Conservation (phyloP, 1,139 yeast genomes). For the Candida pseudoviswanathii region DNA sequence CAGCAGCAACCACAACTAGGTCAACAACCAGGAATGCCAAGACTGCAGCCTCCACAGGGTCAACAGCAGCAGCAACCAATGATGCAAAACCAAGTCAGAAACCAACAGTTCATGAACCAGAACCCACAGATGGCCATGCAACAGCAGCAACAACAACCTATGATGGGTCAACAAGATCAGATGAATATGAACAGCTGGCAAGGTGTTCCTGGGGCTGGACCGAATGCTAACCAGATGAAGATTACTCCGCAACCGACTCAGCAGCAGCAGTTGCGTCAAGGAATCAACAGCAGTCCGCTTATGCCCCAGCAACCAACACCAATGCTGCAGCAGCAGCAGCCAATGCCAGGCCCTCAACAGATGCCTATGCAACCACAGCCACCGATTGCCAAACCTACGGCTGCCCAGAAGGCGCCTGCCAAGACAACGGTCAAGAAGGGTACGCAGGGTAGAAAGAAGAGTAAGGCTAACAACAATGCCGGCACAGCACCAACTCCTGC, state of each 20-base stretch:
- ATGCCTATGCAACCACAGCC: constrained; percentile 17
- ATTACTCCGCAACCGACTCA: constrained; percentile 17
- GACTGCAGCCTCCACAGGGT: constrained; percentile 4
- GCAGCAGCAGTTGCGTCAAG: constrained; percentile 15
- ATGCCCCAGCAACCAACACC: constrained; percentile 27
- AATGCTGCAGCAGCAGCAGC: constrained; percentile 17
- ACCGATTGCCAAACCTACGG: constrained; percentile 17
- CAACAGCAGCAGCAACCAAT: constrained; percentile 10
- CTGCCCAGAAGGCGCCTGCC: constrained; percentile 15
- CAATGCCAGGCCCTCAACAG: constrained; percentile 15
- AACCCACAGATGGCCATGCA: constrained; percentile 15
- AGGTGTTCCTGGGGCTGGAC: constrained; percentile 4
- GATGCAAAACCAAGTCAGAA: constrained; percentile 20
- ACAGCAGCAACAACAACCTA: constrained; percentile 14
- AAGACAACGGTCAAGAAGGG: constrained; percentile 5
- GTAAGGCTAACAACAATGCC: constrained; percentile 27
- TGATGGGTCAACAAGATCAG: constrained; percentile 4
- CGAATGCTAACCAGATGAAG: constrained; percentile 8
- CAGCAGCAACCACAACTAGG: constrained; percentile 8
- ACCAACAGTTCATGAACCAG: constrained; percentile 21
- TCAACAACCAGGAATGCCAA: constrained; percentile 5
- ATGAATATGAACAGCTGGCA: constrained; percentile 4
- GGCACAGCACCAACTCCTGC: constrained; percentile 18
- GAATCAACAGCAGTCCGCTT: constrained; percentile 25
- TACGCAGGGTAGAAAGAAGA: constrained; percentile 27